A percentile compares a stretch with the other conserved stretches of the same genome.
Conservation (phyloP, 2,329 filamentous ascomycete species). For the Aspergillus sp. region DNA sequence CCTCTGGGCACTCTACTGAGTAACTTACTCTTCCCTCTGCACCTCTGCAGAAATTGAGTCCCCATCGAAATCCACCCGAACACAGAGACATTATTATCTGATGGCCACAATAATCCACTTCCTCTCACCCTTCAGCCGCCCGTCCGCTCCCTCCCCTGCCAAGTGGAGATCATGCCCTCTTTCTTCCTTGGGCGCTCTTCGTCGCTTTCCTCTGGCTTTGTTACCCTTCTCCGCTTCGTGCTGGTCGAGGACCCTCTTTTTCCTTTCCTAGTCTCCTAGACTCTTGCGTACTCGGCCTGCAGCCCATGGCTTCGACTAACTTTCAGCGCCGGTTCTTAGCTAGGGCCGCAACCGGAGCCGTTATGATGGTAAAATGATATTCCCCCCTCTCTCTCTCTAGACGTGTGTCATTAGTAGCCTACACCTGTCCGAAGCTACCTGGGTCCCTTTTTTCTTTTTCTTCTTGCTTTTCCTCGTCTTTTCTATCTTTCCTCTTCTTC, state of each 20-base stretch:
- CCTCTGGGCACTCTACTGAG: neutral
- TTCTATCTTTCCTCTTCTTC: neutral
- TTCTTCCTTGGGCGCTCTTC: neutral
- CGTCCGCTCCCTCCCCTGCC: conserved; percentile 1
- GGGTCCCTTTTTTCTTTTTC: conserved; percentile 1
- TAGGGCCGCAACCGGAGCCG: conserved; percentile 15
- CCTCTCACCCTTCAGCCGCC: neutral
- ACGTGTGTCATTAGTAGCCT: neutral
- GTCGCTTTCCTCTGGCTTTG: neutral
- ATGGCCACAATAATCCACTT: neutral
- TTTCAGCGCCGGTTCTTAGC: neutral
- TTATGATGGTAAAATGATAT: conserved; percentile 2
- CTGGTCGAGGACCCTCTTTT: neutral
- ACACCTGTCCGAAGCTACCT: conserved; percentile 2
- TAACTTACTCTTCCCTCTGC: neutral
- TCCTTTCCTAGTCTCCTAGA: neutral
- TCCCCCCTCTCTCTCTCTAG: conserved; percentile 1
- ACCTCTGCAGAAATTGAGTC: neutral
- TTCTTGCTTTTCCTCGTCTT: conserved; percentile 1
- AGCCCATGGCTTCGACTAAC: neutral
- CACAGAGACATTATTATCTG: neutral
- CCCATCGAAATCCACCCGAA: neutral
- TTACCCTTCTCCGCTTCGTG: neutral
- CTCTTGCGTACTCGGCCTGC: neutral
- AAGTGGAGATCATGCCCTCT: conserved; percentile 8